Evolutionary conservation across 805 yeast species (phyloP), one percentile per base, ranked within the genome.

Genomic region (Kazachstania martiniae): DNA sequence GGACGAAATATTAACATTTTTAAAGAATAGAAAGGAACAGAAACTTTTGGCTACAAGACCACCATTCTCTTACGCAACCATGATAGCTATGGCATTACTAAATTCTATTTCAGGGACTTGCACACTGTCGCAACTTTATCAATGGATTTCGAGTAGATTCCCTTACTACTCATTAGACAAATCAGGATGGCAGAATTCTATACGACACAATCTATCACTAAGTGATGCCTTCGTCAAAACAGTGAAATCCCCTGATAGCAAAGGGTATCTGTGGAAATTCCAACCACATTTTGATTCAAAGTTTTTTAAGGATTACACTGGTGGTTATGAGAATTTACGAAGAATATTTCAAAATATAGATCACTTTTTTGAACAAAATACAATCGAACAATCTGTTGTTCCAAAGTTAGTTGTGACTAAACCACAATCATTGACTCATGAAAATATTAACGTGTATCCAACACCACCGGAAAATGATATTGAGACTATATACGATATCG

Each of bases 131-230:
- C 94, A 84, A 47, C 89, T 89, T 27, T 89, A 89, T 61, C 67
- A 65, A 43, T 89, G 98, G 98, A 89, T 89, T 28, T 74, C 89
- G 8, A 75, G 74, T 29, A 77, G 89, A 18, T 89, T 86, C 58
- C 71, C 66, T 41, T 87, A 77, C 54, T 89, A 87, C 58, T 73
- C 76, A 40, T 72, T 71, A 40, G 78, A 81, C 36, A 91, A 84
- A 43, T 78, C 81, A 9, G 95, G 95, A 13, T 89, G 97, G 97
- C 95, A 87, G 58, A 89, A 89, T 58, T 86, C 95, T 21, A 87
- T 89, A 40, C 76, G 98, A 39, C 98, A 89, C 58, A 89, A 89
- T 43, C 64, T 89, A 24, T 84, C 95, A n/a, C 67, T 89, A 44
- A 89, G 87, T 57, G 84, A 85, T 51, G 94, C 96, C 0, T 89